Evolutionary conservation across 192 early-diverging fungal genomes (phyloP), one percentile per base, ranked within the genome.

Genomic region (Chytriomyces sp.): DNA sequence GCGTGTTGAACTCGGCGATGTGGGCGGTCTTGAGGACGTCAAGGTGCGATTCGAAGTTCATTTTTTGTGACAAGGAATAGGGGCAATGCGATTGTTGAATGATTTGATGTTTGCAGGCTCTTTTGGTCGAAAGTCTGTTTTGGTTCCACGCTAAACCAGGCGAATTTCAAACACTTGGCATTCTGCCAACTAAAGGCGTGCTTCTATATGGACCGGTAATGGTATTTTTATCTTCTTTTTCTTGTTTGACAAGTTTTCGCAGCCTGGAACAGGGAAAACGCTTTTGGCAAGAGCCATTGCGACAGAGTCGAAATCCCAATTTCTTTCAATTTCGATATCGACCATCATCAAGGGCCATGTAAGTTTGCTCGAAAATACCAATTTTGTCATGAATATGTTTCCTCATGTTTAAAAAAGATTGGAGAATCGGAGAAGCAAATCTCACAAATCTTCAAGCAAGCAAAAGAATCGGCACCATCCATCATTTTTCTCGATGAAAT

Each of bases 381-480:
- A 59, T 81, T 45, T 20, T 46, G 47, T 80, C 59, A 8, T 35
- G 45, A 7, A 72, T 11, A 43, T 18, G 16, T 16, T 45, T 35
- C 28, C 57, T 59, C 35, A 20, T 26, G 5, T 24, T 50, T 1
- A 69, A 50, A 28, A 44, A 65, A 87, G 88, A 89, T 98, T 3
- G 96, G 96, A 9, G 96, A 96, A 80, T 97, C 95, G 0, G 97
- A 97, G 82, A 98, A 98, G 82, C 92, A 95, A 6, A 89, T 97
- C 16, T 86, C 90, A 0, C 80, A 82, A 0, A 77, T 93, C 7
- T 98, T 98, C 79, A 81, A 85, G 57, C 88, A 82, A 0, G 97
- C 96, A 2, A 84, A 81, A 35, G 86, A 87, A 62, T 84, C 84
- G 44, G 88, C 86, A 16, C 96, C 97, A 0, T 92, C 89, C 71